These are phyloP conservation scores for Lycium ferocissimum DNA, from an alignment of 257 asterid species.

Conservation along the genomic window DNA sequence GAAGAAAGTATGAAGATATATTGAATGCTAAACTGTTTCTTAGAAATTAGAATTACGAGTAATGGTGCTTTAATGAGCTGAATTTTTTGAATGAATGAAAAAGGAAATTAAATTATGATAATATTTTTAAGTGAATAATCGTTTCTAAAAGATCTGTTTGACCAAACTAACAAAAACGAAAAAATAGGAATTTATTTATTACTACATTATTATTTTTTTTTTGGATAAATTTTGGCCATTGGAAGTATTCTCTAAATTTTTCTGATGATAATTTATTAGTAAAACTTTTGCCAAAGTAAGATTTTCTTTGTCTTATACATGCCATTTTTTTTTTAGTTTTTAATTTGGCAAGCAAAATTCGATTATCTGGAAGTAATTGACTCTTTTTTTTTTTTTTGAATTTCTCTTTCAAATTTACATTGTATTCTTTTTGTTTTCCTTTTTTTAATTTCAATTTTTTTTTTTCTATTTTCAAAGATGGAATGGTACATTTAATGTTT, in stretches of 20 bases:
- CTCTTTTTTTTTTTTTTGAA: not conserved
- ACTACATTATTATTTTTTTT: not conserved
- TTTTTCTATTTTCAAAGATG: not conserved
- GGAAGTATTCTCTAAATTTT: not conserved
- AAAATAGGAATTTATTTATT: not conserved
- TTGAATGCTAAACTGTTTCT: not conserved
- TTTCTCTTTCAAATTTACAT: not conserved
- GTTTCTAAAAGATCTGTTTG: not conserved
- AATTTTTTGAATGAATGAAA: not conserved
- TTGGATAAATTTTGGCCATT: not conserved
- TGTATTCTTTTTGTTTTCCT: too few species aligned
- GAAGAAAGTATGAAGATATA: not conserved
- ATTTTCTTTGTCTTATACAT: not conserved
- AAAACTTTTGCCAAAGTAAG: not conserved
- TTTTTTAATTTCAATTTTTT: not conserved
- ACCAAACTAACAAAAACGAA: not conserved
- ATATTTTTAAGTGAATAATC: not conserved
- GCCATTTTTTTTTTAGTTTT: not conserved
- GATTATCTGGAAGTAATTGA: not conserved
- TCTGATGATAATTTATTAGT: constrained; percentile 3
- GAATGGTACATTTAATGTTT: not conserved
- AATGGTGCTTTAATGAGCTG: not conserved
- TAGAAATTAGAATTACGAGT: not conserved
- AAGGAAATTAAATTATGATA: not conserved
- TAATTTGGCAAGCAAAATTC: not conserved